Percentiles rank a stretch among this genome's conserved stretches.
These are phyloP conservation scores for Dalbergia cochinchinensis DNA, from an alignment of 306 rosid species.

Conservation along the genomic window DNA sequence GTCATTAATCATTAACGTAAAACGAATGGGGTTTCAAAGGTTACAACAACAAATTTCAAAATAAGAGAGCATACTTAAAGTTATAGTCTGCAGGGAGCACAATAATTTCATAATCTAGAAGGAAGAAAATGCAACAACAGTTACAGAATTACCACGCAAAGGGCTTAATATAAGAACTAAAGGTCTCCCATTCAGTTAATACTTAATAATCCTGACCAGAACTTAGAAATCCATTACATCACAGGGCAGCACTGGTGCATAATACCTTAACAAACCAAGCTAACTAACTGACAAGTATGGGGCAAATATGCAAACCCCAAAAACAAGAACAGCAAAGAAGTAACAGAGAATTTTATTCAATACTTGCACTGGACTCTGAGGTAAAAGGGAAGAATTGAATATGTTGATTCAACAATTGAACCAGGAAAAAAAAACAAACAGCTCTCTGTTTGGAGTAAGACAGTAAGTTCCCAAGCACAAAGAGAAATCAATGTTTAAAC, in stretches of 20 bases:
- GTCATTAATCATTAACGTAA: too few relatives aligned
- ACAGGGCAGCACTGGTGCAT: too few relatives aligned
- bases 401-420: background rate
- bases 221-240: background rate
- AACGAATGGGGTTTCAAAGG: background rate
- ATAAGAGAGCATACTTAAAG: too few relatives aligned
- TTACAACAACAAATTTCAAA: background rate
- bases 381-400: background rate
- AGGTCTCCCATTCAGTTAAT: background rate
- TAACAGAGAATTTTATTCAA: background rate
- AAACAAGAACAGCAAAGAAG: background rate
- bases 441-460: too few relatives aligned
- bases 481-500: background rate
- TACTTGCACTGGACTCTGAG: background rate
- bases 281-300: background rate
- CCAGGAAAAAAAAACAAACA: background rate
- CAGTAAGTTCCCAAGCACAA: too few relatives aligned
- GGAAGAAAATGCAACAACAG: too few relatives aligned
- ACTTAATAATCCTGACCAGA: background rate
- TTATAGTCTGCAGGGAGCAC: too few relatives aligned
- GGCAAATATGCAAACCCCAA: background rate
- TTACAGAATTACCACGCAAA: too few relatives aligned
- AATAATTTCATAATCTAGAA: too few relatives aligned
- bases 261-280: background rate
- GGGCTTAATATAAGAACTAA: background rate